phyloP scores from a whole-genome alignment of 208 protist species.

The Crithidia mellificae region DNA sequence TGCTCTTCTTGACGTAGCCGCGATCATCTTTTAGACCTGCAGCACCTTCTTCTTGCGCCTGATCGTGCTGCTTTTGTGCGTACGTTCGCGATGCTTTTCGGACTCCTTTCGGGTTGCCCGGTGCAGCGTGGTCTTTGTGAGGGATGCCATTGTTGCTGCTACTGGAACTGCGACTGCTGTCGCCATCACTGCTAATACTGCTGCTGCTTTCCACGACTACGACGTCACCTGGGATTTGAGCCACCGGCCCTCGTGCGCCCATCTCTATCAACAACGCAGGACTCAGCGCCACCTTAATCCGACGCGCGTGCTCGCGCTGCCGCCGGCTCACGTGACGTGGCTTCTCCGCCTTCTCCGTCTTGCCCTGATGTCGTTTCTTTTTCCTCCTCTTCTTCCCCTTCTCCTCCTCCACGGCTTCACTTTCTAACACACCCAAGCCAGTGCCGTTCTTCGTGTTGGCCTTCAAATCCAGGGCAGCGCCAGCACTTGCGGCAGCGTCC shows the following conservation, averaged over 20 bases:
- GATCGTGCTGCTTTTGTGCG: neutral
- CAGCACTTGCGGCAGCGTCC: slow-evolving; percentile 5
- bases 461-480: neutral
- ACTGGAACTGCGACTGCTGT: neutral
- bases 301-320: slow-evolving; percentile 11
- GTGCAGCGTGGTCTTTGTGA: too few species aligned
- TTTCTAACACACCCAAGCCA: too few species aligned
- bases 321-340: slow-evolving; percentile 5
- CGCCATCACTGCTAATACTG: neutral
- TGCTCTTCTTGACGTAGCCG: too few species aligned
- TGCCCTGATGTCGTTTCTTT: too few species aligned
- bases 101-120: neutral
- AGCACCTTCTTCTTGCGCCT: neutral
- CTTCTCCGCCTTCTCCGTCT: too few species aligned
- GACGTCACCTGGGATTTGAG: neutral
- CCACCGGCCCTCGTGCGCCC: neutral
- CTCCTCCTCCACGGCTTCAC: too few species aligned
- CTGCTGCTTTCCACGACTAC: neutral
- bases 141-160: neutral
- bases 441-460: neutral
- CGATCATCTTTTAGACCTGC: too few species aligned
- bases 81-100: neutral
- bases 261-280: slow-evolving; percentile 5
- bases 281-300: slow-evolving; percentile 19
- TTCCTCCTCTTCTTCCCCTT: neutral